Evolutionary conservation across 768 basidiomycete genomes (phyloP), one percentile per base, ranked within the genome.

Genomic region (Pleurotus tuber-regium): DNA sequence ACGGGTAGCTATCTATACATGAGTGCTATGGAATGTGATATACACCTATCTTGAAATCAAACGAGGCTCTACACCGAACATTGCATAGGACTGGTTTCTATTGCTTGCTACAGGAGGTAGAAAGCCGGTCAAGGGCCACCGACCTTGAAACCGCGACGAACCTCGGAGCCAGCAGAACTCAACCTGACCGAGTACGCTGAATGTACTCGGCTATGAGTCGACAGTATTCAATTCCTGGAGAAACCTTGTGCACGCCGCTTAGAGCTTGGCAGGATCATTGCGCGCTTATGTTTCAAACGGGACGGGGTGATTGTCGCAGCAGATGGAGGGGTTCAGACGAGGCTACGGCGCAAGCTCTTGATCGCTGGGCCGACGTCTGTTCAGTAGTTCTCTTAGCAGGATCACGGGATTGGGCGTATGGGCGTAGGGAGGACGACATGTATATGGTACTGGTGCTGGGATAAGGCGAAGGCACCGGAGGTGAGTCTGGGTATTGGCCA

Each of bases 121-220:
- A 87, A 89, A 1, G 77, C 70, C 1, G 84, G 82, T 0, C 86
- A 78, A 41, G 77, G 70, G 6, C 77, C 72, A 23, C 73, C 72
- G 63, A 87, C 90, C 61, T 91, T 88, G 54, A 90, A 92, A 1
- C 84, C 87, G 43, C 87, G 77, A 23, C 88, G 72, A n/a, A 90
- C 79, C 60, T 89, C 82, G 12, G 90, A 74, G 0, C 89, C 88
- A 3, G 69, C 73, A 57, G 91, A 91, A 63, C 87, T 89, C 44
- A 79, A 62, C 2, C 67, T 78, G 0, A 87, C 89, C 2, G 71
- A 64, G 25, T 70, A 70, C 4, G 77, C 63, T 1, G 79, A 75
- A 38, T 68, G 69, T 4, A 64, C 46, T 46, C 59, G 39, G 21
- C 63, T 60, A 57, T 62, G 58, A 59, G 59, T 53, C 60, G 56